These are phyloP conservation scores for Triticum timopheevii DNA, from an alignment of 176 grass and related monocot genomes.

Conservation along the genomic window DNA sequence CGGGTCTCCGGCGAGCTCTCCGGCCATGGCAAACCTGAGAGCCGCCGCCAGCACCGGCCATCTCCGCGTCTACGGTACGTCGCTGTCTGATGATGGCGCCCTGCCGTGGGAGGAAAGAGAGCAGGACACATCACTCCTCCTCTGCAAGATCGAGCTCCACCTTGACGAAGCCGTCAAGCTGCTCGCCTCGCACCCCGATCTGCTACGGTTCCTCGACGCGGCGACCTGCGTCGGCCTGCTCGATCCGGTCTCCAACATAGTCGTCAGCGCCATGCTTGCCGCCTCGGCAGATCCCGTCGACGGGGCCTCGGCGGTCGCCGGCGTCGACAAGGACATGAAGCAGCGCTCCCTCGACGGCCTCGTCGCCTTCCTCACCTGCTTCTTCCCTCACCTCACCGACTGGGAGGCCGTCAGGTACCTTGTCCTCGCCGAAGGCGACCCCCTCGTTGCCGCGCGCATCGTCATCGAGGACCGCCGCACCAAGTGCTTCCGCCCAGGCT, in stretches of 20 bases:
- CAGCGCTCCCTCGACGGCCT: background rate
- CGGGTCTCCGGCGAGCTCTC: background rate
- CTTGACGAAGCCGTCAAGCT: too few relatives aligned
- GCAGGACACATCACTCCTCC: background rate
- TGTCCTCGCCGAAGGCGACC: background rate
- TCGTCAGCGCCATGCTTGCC: background rate
- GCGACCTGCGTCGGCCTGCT: background rate
- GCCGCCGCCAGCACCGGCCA: background rate
- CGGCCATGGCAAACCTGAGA: background rate
- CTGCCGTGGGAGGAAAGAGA: background rate
- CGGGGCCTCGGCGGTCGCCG: background rate
- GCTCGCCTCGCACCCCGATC: background rate
- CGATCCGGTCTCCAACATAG: background rate
- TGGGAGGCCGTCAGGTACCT: conserved; percentile 10
- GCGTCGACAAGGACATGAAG: background rate
- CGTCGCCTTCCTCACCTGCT: background rate
- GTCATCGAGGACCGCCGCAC: background rate
- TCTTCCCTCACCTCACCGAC: background rate
- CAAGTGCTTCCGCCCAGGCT: background rate
- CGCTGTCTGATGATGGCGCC: background rate
- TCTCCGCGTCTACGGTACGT: background rate
- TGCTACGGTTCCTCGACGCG: background rate
- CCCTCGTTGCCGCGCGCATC: background rate
- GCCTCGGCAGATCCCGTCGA: background rate
- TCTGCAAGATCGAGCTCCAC: background rate